phyloP scores from a whole-genome alignment of 2,329 filamentous ascomycete species.

The Fusarium austroafricanum region DNA sequence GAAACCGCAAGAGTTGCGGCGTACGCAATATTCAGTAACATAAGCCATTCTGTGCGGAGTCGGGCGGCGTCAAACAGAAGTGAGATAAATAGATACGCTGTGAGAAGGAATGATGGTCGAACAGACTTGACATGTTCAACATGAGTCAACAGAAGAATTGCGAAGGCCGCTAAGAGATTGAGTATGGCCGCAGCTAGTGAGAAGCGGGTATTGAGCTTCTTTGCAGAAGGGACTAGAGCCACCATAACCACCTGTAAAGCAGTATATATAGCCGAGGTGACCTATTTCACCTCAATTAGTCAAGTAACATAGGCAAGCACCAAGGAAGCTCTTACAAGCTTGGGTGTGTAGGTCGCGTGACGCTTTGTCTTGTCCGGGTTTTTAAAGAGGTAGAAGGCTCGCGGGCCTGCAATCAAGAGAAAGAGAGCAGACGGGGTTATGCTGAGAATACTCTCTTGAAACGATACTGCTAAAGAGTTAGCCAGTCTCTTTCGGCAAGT shows the following conservation, averaged over 20 bases:
- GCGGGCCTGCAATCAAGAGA: conserved; percentile 38
- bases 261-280: conserved; percentile 40
- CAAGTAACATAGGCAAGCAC: too few relatives aligned
- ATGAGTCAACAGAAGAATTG: conserved; percentile 47
- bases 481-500: neutral
- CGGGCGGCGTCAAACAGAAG: conserved; percentile 50
- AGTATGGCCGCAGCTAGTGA: conserved; percentile 48
- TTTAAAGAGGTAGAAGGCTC: conserved; percentile 42
- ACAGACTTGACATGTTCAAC: conserved; percentile 51
- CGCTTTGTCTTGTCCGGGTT: conserved; percentile 42
- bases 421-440: conserved; percentile 44
- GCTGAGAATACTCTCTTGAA: conserved; percentile 47
- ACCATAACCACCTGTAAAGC: conserved; percentile 45
- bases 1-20: conserved; percentile 43
- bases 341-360: conserved; percentile 44
- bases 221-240: conserved; percentile 42
- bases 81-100: conserved; percentile 47
- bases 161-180: conserved; percentile 44
- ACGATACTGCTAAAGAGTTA: conserved; percentile 43
- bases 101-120: conserved; percentile 49
- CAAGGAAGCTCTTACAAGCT: conserved; percentile 34
- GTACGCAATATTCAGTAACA: conserved; percentile 42
- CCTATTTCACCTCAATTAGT: conserved; percentile 14
- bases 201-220: conserved; percentile 44
- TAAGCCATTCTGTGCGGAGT: conserved; percentile 50